Evolutionary conservation across 2,329 filamentous ascomycete genomes (phyloP), one percentile per base, ranked within the genome.

Genomic region (Fusarium siculi): DNA sequence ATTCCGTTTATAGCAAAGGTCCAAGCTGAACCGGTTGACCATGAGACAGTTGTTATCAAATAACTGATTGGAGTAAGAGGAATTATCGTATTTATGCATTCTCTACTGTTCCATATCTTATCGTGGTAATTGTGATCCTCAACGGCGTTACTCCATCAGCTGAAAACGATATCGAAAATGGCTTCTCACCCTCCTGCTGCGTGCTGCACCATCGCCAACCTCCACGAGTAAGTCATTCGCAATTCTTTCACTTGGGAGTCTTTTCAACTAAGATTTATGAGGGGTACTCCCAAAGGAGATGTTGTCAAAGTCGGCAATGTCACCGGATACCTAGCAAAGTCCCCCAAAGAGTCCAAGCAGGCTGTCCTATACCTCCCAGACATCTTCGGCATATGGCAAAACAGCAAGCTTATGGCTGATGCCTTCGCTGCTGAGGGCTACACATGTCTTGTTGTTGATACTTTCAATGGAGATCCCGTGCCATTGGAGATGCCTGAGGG

Each of bases 361-460:
- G 87, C 82, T 39, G 80, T 89, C 68, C 79, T 89, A 21, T 82
- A 83, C 76, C 25, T 77, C 19, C 83, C 85, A 19, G 87, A 89
- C 68, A 81, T 88, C 65, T 80, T 87, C 60, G 84, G 87, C 68
- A 84, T 88, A 79, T 88, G 85, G 85, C 70, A 79, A 23, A 82
- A 82, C 68, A 78, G 74, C 61, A 79, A 80, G 59, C 76, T 82
- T 2, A 73, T 82, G 60, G 82, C 87, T 68, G 81, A 82, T 68
- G 70, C 77, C 21, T 81, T 80, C 49, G 81, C 81, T 12, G 68
- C 73, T 10, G 72, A 77, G n/a, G 81, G 81, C 1, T 82, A 82
- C 63, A 66, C 73, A 4, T 78, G 77, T 21, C 69, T 82, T n/a
- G 66, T 82, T 11, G 52, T 77, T 4, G 81, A 82, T 34, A 59